Evolutionary conservation across 208 protist species (phyloP).

Genomic region (Acanthamoeba divionensis): DNA sequence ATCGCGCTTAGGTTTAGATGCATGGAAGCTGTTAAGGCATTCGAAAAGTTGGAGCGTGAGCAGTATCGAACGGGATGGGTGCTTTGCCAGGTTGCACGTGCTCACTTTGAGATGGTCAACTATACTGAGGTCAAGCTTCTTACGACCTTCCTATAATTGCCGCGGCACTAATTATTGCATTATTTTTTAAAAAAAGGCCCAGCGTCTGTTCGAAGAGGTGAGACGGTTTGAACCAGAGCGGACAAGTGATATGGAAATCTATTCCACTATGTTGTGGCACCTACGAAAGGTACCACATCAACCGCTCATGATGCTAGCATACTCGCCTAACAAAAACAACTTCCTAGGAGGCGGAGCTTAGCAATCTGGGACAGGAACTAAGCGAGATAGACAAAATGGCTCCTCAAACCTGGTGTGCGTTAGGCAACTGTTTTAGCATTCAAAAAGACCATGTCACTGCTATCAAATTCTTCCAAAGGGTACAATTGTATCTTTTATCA

Average conservation of each 20-base stretch:
- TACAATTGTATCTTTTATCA: neutral
- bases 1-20: conserved; percentile 57
- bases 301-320: neutral
- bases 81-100: conserved; percentile 64
- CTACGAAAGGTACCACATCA: conserved; percentile 82
- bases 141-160: conserved; percentile 53
- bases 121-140: conserved; percentile 56
- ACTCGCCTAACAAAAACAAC: neutral
- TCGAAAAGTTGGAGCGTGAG: conserved; percentile 36
- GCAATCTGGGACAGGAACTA: conserved; percentile 87
- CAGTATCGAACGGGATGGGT: conserved; percentile 76
- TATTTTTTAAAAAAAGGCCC: conserved; percentile 60
- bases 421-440: conserved; percentile 92
- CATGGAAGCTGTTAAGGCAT: conserved; percentile 55
- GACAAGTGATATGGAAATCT: conserved; percentile 77
- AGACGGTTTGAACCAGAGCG: conserved; percentile 65
- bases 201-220: conserved; percentile 79
- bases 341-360: conserved; percentile 81
- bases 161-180: conserved; percentile 76
- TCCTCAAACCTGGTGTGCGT: conserved; percentile 87
- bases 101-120: conserved; percentile 73
- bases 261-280: conserved; percentile 95
- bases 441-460: conserved; percentile 91
- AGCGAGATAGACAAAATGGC: conserved; percentile 85
- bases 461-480: conserved; percentile 91